Base-by-base conservation (phyloP, 192 early-diverging fungal species). In the Globomyces pollinis-pini region DNA sequence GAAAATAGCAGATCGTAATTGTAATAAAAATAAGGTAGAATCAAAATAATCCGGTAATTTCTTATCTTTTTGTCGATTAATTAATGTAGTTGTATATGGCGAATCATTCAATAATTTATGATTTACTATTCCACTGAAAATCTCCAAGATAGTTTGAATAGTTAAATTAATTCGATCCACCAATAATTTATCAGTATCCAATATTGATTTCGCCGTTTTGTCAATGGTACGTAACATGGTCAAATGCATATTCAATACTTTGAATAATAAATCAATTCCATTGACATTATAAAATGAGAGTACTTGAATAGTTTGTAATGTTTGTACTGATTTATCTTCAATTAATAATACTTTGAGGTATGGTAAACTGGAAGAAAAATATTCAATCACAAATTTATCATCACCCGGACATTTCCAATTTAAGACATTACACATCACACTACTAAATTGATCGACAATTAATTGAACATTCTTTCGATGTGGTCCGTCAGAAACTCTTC, bases 91-190 rank as follows among this genome's bases (percentile, higher is more conserved):
- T 7, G 88, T 88, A 47, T 80, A 78, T 5, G 89, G 79, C 13
- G 89, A 89, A 43, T 91, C 88, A 12, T 75, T 72, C 21, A 94
- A 63, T 6, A 87, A 68, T 49, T 88, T 86, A 41, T 75, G 73
- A 20, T 91, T 90, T 13, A 77, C 60, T 38, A 90, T 58, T 30
- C 79, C 80, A 53, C 84, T 78, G 24, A 97, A 65, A 2, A 91
- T 74, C 28, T 71, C 71, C 12, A 89, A 57, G 13, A 74, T 57
- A 6, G 73, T 60, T 59, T 90, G 84, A 7, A 88, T 65, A 13
- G 75, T 64, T 31, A 53, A 64, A 23, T n/a, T n/a, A n/a, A n/a
- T n/a, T n/a, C n/a, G n/a, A n/a, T n/a, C n/a, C n/a, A n/a, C n/a
- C n/a, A n/a, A n/a, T n/a, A n/a, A n/a, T n/a, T n/a, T n/a, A n/a